Evolutionary conservation across 1,284 basidiomycete genomes (phyloP).

Genomic region (Leccinum holopus): DNA sequence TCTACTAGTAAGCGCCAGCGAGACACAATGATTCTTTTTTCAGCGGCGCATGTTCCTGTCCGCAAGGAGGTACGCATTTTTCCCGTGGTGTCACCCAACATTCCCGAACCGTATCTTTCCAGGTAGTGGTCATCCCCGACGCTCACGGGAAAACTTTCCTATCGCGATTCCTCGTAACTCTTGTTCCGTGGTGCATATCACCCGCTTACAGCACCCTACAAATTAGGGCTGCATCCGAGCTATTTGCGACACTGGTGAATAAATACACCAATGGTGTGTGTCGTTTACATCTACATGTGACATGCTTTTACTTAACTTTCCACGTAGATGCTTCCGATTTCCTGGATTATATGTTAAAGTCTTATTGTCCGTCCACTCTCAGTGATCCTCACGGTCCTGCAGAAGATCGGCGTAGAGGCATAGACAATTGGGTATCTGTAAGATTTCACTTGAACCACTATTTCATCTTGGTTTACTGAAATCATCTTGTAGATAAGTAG

Average conservation of each 20-base stretch:
- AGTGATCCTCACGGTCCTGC: slow-evolving; percentile 27
- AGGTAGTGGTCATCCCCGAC: slow-evolving; percentile 51
- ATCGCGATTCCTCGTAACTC: slow-evolving; percentile 48
- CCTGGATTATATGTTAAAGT: slow-evolving; percentile 42
- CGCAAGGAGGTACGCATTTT: slow-evolving; percentile 56
- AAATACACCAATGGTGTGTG: slow-evolving; percentile 63
- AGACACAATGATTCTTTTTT: slow-evolving; percentile 65
- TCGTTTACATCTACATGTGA: not conserved
- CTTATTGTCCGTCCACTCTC: slow-evolving; percentile 52
- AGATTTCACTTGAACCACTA: not conserved
- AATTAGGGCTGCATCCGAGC: slow-evolving; percentile 55
- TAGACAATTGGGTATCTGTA: slow-evolving; percentile 75
- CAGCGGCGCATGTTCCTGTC: slow-evolving; percentile 62
- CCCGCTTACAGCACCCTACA: slow-evolving; percentile 55
- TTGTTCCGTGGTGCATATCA: slow-evolving; percentile 60
- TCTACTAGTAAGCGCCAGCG: slow-evolving; percentile 50
- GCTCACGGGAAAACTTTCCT: slow-evolving; percentile 22
- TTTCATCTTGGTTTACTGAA: slow-evolving; percentile 16
- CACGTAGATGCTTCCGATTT: slow-evolving; percentile 48
- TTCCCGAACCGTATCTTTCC: slow-evolving; percentile 1
- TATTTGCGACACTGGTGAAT: slow-evolving; percentile 73
- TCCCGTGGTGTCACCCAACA: not conserved
- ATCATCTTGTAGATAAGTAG: slow-evolving; percentile 61
- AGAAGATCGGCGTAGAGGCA: slow-evolving; percentile 50
- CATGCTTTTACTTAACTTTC: not conserved